Evolutionary conservation across 176 grass and related monocot genomes (phyloP), one percentile per base, ranked within the genome.

Genomic region (Zoysia pacifica): DNA sequence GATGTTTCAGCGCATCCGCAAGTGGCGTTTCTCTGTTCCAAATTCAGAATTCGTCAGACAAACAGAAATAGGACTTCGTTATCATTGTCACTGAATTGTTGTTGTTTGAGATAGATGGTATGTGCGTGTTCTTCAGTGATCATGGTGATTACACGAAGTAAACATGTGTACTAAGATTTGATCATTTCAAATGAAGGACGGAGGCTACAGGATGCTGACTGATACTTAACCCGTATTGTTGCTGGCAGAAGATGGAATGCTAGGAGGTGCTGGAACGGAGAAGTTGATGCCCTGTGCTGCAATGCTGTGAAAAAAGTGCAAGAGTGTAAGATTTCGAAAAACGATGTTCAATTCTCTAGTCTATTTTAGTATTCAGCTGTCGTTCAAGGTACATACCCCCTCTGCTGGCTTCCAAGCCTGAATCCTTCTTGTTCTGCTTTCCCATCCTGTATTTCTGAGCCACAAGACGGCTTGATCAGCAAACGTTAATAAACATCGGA

Each of bases 371-470:
- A 45, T 15, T 74, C 28, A 20, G 10, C 28, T 7, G 28, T 43
- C 5, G 0, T 69, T 7, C 28, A 56, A 59, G 16, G 37, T 78
- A 11, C 62, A 61, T 84, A 93, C 93, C 85, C 41, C 68, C 82
- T 92, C 82, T 88, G 85, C 62, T 87, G 62, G 82, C 67, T 74
- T 91, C 90, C 70, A 87, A 40, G 60, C 74, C 79, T 47, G 83
- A 65, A 36, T 97, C 94, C 78, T 87, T 91, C 60, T 85, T 80
- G 72, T 81, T 82, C 86, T 90, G 91, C 74, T 94, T 92, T 83
- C 91, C 94, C 40, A 97, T 81, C 67, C 94, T 93, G 82, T 97
- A 97, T 86, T 97, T 97, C 94, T 97, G 84, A 54, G 74, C 28
- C 28, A 28, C 28, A 28, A 28, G 51, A 46, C 35, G 73, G 45